Base-by-base conservation (phyloP, 2,329 filamentous ascomycete species). In the Fusarium gaditjirri region DNA sequence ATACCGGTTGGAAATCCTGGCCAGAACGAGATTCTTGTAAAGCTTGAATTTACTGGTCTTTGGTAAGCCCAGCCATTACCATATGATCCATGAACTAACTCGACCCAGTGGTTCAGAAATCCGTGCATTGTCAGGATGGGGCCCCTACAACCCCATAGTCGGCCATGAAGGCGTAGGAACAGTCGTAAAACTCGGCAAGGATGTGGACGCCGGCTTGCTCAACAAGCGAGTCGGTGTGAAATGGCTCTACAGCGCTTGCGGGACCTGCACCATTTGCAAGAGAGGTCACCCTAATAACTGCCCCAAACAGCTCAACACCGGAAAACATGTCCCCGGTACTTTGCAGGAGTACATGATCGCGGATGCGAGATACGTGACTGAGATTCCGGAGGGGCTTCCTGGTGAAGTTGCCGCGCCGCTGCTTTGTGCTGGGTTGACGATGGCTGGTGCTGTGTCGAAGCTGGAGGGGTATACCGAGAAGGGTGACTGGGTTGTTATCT, bases 161-260 rank as follows among this genome's bases (percentile, higher is more conserved):
- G 78, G 79, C 8, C 79, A 81, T 19, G 79, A 81, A 63, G 79
- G 79, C 1, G 69, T 81, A 2, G 79, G 80, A 6, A 72, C 27
- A 0, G 75, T 81, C 2, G 76, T 79, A 4, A 75, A 75, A 23
- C 14, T 81, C 0, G 83, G 84, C 0, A 36, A 77, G 0, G 61
- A 62, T 0, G 83, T 79, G 1, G 61, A 77, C 0, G 11, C 67
- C 0, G 67, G 62, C 0, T 27, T 84, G 6, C 35, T 84, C 8
- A 76, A 75, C 3, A 80, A 79, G 25, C 65, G 81, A 5, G 84
- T 85, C 0, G 84, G 84, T 2, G 78, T 85, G 1, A 85, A 85
- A 65, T 85, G 84, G 84, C 76, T 85, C 1, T 84, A 81, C 67
- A 83, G 80, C 8, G 82, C 83, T 2, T 85, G 84, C 27, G 79